Conservation (phyloP, 768 basidiomycete genomes). For the Pisolithus microcarpus region DNA sequence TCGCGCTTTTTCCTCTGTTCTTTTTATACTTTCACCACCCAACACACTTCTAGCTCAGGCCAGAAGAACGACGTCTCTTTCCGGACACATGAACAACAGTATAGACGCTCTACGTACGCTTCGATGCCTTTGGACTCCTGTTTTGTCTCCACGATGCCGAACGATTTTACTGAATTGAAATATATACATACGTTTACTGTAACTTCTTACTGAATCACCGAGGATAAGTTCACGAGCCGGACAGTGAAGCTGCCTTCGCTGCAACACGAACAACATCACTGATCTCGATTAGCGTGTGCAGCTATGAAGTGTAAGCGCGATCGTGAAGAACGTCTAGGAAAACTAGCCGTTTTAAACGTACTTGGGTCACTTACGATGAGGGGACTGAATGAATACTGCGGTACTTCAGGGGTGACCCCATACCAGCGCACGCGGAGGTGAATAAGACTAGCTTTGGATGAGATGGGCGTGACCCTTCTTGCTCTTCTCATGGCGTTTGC, state of each 20-base stretch:
- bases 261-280: not conserved
- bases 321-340: not conserved
- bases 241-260: not conserved
- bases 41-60: not conserved
- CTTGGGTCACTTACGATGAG: not conserved
- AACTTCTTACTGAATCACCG: too few species aligned
- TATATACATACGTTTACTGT: too few species aligned
- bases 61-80: not conserved
- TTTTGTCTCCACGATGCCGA: not conserved
- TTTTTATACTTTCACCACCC: not conserved
- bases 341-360: not conserved
- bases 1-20: too few species aligned
- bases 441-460: slow-evolving; percentile 3
- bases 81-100: not conserved
- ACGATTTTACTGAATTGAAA: not conserved
- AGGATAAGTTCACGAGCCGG: not conserved
- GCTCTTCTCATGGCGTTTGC: slow-evolving; percentile 30
- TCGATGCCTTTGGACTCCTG: not conserved
- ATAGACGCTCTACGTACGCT: not conserved
- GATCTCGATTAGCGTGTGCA: not conserved
- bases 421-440: not conserved
- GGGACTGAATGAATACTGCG: not conserved
- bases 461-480: slow-evolving; percentile 6
- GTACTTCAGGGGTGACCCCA: not conserved
- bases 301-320: not conserved